Base-by-base conservation (phyloP, 257 asterid species). In the Lycium barbarum region DNA sequence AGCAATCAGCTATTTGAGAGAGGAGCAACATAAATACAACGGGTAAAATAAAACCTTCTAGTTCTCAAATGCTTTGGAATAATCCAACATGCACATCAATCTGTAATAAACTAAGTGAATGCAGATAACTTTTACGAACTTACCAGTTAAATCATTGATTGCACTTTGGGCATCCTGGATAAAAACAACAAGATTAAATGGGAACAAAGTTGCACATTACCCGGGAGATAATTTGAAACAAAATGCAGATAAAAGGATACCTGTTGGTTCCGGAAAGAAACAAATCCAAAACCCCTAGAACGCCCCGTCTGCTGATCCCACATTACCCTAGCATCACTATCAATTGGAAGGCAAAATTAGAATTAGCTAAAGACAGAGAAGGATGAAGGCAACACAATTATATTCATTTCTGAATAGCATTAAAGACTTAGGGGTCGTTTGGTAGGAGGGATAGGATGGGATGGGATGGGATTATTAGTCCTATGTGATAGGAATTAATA, bases 281-380 rank as follows among this genome's bases (percentile, higher is more conserved):
- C 99, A 89, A 96, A 96, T 83, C 99, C 99, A 84, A 89, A 96
- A 6, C 99, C 99, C 92, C 99, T 95, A 51, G 99, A 95, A 59
- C 97, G 99, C 82, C 97, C 98, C 81, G 97, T 95, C 88, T 91
- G 92, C 89, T 95, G 98, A 91, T 95, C 99, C 99, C 99, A 95
- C 98, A 95, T 94, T 79, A 95, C 98, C 91, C 95, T 91, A 43
- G 97, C 99, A 91, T 94, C 98, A 88, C 99, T 96, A 84, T 15
- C 49, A 53, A 54, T 78, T 14, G 65, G 65, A 53, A 53, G 43
- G 33, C 33, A 26, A 26, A 26, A 26, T 26, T 26, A 26, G 33
- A 26, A 26, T 26, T 26, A 26, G 1, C 0, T 26, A 26, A 26
- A 26, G 33, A 26, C 33, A 26, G 33, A 26, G 33, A 26, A 26